Evolutionary conservation across 2,329 filamentous ascomycete species (phyloP).

Genomic region (Diaporthe vexans): DNA sequence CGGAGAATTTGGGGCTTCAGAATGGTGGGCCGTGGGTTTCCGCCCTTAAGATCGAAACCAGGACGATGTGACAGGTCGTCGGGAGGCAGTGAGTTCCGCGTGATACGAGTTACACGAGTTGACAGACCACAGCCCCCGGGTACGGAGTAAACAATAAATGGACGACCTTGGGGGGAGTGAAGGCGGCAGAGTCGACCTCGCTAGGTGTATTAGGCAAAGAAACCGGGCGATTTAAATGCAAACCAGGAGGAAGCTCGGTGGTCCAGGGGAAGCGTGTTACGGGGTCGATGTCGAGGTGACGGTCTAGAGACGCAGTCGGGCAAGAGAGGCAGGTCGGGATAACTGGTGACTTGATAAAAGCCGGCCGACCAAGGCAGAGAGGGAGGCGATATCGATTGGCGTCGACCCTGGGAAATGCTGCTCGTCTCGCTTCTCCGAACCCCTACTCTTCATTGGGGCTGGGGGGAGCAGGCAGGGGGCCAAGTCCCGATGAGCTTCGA

Average conservation of each 20-base stretch:
- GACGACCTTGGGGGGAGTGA: not conserved
- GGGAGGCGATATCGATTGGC: slow-evolving; percentile 36
- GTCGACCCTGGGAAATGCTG: slow-evolving; percentile 40
- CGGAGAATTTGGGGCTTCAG: slow-evolving; percentile 11
- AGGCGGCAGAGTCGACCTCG: not conserved
- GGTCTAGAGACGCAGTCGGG: slow-evolving; percentile 12
- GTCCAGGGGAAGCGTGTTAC: not conserved
- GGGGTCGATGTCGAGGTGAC: slow-evolving; percentile 14
- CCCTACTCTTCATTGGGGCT: slow-evolving; percentile 40
- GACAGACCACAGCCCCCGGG: slow-evolving; percentile 4
- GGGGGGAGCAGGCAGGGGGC: slow-evolving; percentile 33
- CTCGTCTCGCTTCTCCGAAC: slow-evolving; percentile 37
- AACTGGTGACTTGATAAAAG: slow-evolving; percentile 42
- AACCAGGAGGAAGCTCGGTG: slow-evolving; percentile 11
- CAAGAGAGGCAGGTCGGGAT: slow-evolving; percentile 38
- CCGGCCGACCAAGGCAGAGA: slow-evolving; percentile 35
- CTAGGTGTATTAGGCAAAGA: not conserved
- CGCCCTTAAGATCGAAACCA: slow-evolving; percentile 1
- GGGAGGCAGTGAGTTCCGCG: not conserved
- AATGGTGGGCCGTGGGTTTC: slow-evolving; percentile 15
- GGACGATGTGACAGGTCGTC: slow-evolving; percentile 11
- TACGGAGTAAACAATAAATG: not conserved
- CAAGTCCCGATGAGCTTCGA: slow-evolving; percentile 32
- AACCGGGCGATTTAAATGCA: not conserved
- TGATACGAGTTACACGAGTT: not conserved